These are phyloP conservation scores for Talaromyces islandicus DNA, from an alignment of 2,329 filamentous ascomycete species.

Conservation along the genomic window DNA sequence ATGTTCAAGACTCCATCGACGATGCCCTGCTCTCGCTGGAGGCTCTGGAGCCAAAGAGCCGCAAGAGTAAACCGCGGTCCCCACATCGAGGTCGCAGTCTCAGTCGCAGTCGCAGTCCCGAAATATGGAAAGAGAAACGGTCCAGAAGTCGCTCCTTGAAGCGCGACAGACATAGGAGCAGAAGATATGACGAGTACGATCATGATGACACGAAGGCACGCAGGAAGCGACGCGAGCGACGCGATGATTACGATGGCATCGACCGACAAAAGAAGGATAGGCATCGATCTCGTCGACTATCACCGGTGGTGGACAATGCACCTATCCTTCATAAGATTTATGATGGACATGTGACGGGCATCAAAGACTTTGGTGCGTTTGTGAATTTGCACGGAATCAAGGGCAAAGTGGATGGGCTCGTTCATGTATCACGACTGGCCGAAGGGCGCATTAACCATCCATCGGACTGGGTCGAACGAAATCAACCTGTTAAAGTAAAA, in stretches of 20 bases:
- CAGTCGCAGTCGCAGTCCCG: conserved; percentile 51
- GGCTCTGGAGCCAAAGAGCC: conserved; percentile 63
- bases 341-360: conserved; percentile 77
- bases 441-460: conserved; percentile 87
- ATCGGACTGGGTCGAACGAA: conserved; percentile 73
- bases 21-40: conserved; percentile 92
- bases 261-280: not conserved
- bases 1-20: conserved; percentile 64
- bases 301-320: conserved; percentile 72
- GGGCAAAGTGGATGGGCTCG: conserved; percentile 85
- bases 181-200: conserved; percentile 23
- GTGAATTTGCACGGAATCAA: conserved; percentile 83
- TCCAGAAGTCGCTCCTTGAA: conserved; percentile 19
- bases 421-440: conserved; percentile 80
- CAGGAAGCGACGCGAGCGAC: conserved; percentile 35
- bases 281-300: conserved; percentile 59
- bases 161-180: not conserved
- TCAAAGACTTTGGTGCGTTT: conserved; percentile 95
- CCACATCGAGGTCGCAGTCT: conserved; percentile 27
- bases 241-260: conserved; percentile 39
- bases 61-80: conserved; percentile 17
- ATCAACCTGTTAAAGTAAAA: conserved; percentile 87
- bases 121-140: conserved; percentile 40
- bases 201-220: conserved; percentile 41
- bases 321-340: conserved; percentile 85